Conservation (phyloP, 2,329 filamentous ascomycete species). For the Diaporthe sp. region DNA sequence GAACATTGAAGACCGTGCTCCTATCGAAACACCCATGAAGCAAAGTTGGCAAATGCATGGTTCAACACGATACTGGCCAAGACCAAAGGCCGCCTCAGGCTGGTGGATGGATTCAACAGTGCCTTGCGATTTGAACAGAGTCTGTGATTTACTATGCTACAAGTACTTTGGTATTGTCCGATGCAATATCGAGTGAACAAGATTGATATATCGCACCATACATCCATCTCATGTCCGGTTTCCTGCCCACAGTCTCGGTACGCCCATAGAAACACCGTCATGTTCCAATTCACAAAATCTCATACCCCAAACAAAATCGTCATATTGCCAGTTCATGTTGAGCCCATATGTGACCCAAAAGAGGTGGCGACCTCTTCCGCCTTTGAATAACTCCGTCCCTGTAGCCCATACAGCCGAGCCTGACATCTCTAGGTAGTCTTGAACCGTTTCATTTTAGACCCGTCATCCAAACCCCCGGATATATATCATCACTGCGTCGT, state of each 20-base stretch:
- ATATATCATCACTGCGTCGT: background rate
- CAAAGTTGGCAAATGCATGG: background rate
- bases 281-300: background rate
- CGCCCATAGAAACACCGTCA: background rate
- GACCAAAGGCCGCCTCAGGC: no score
- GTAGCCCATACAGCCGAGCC: background rate
- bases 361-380: conserved; percentile 26
- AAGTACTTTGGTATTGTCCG: conserved; percentile 1
- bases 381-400: background rate
- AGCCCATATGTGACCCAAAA: background rate
- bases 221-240: background rate
- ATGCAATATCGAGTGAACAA: background rate
- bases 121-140: background rate
- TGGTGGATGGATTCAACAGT: background rate
- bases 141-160: conserved; percentile 14
- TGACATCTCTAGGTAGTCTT: background rate
- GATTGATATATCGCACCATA: background rate
- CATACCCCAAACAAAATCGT: background rate
- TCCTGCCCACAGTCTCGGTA: background rate
- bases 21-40: no score
- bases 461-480: background rate
- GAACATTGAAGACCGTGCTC: background rate
- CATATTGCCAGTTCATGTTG: background rate
- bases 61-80: no score
- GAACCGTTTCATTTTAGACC: background rate